Conservation (phyloP, 2,329 filamentous ascomycete species). For the Hypoxylon sp. region DNA sequence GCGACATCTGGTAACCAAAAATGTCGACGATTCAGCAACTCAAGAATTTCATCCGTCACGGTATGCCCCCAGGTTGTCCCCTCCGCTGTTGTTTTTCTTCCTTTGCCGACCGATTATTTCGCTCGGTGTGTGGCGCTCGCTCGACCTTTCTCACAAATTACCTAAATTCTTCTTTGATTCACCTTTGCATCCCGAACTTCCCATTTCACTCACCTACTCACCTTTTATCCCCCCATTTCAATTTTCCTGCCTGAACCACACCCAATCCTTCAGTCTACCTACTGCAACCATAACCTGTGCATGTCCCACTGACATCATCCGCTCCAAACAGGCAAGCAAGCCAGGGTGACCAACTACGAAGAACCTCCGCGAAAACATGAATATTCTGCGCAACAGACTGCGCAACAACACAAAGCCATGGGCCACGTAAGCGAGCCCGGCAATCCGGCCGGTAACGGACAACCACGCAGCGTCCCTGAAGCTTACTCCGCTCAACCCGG, state of each 20-base stretch:
- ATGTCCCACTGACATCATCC: constrained; percentile 55
- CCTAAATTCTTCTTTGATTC: constrained; percentile 3
- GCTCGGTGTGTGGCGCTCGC: constrained; percentile 17
- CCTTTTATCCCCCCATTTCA: constrained; percentile 1
- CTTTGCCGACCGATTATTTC: constrained; percentile 1
- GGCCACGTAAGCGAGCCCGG: constrained; percentile 61
- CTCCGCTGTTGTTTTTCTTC: constrained; percentile 17
- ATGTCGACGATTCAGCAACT: constrained; percentile 91
- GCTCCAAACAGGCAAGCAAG: constrained; percentile 80
- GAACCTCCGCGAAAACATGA: constrained; percentile 69
- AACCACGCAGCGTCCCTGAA: constrained; percentile 64
- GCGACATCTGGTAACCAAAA: constrained; percentile 49
- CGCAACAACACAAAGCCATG: constrained; percentile 73
- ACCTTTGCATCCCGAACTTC: constrained; percentile 2
- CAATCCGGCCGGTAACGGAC: constrained; percentile 47
- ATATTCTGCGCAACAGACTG: constrained; percentile 63
- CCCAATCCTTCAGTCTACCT: constrained; percentile 14
- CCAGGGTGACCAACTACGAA: constrained; percentile 74
- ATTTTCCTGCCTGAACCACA: constrained; percentile 12
- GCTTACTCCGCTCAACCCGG: constrained; percentile 74
- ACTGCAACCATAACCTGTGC: constrained; percentile 21
- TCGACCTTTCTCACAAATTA: constrained; percentile 11
- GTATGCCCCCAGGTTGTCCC: constrained; percentile 57
- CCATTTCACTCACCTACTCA: neutral
- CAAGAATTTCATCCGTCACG: constrained; percentile 98